Evolutionary conservation across 208 protist genomes (phyloP), one percentile per base, ranked within the genome.

Genomic region (Naegleria fowleri): DNA sequence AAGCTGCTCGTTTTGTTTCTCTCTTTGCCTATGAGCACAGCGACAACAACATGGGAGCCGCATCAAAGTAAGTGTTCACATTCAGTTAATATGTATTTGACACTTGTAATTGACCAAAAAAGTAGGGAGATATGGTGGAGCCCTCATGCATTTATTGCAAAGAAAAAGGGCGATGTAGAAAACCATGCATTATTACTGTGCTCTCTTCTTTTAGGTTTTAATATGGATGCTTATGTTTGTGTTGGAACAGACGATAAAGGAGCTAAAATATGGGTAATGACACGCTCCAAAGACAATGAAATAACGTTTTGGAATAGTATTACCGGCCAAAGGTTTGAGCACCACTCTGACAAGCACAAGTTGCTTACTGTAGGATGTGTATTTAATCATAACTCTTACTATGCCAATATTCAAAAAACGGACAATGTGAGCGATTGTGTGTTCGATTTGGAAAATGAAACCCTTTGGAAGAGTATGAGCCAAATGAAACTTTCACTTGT

Each of bases 131-230:
- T 85, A 58, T 98, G 97, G 96, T 92, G 96, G 15, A 94, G 95
- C 2, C 91, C 94, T 40, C 97, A 97, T 90, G 90, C 95, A 33
- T 98, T 98, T 91, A 88, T 98, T 16, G 96, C 93, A n/a, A 95
- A 97, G 89, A 92, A 94, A 38, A 95, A 96, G 86, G 97, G 97
- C 0, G 93, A 95, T 36, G 83, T 92, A 51, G 96, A 95, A 92
- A 97, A 98, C 89, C 97, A 98, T 86, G 94, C 95, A 15, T 92
- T 94, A 5, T 93, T 98, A 58, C 93, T 98, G 15, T 98, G 96
- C 92, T 97, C 96, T 0, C 93, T 98, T 16, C 91, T 98, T 0
- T 94, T 98, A 0, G 97, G 97, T 3, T 98, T 98, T 90, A 96
- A 96, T 19, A 91, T 98, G 9, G 96, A 98, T 90, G 95, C 96